Base-by-base conservation (phyloP, 352 stramenopile genomes). In the Phytophthora hybrid region DNA sequence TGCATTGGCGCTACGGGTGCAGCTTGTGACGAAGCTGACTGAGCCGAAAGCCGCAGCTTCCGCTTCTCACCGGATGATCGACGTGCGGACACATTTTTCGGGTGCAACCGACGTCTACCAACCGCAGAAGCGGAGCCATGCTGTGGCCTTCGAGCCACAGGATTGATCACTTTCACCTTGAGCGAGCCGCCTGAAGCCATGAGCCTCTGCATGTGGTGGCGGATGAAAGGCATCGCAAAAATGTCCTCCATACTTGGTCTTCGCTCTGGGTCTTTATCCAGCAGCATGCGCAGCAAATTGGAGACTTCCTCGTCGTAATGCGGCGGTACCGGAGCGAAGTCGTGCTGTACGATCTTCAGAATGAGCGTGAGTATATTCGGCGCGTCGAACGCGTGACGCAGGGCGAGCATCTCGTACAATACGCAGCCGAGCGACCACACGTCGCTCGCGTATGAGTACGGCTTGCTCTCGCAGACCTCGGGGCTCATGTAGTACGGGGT, bases 401-500 rank as follows among this genome's bases (percentile, higher is more conserved):
- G 79, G 7, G 91, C 73, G 21, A 93, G 81, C 67, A 97, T 93
- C 74, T 98, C 92, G 71, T 97, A 98, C 23, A 98, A 54, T 5
- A 98, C 81, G 63, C 93, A 97, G 21, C 95, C 95, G 6, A 99
- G 82, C 16, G 92, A 96, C 94, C 95, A 99, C 21, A 99, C 84
- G 64, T 99, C 96, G 69, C 88, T 97, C 29, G 91, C 83, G 69
- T 96, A 96, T 53, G 92, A 95, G 81, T 99, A 99, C 9, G 93
- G 90, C 51, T 96, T 92, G 80, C 89, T 94, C 80, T 97, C 89
- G 69, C 92, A 98, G 46, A 98, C 92, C 74, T 98, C 95, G 9
- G 94, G 94, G 56, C 89, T 97, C 88, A 98, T 98, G 71, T 98
- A 98, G 77, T 98, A 98, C 0, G 95, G 95, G 19, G 94, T 98